These are phyloP conservation scores for Colletotrichum karsti DNA, from an alignment of 2,329 filamentous ascomycete species.

Conservation along the genomic window DNA sequence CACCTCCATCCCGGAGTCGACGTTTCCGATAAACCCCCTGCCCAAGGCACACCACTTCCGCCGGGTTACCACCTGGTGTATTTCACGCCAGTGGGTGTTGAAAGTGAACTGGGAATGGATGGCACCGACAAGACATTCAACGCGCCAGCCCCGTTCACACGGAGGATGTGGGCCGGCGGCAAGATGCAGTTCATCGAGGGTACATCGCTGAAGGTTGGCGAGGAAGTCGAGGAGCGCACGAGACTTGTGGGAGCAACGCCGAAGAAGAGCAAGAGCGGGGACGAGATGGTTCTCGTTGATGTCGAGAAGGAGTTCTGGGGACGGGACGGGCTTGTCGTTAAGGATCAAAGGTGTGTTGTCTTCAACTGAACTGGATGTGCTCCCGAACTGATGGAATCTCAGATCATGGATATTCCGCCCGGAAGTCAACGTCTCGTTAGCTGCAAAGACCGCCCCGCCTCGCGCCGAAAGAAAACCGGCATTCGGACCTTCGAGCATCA, in stretches of 20 bases:
- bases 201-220: constrained; percentile 56
- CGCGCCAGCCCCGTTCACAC: constrained; percentile 65
- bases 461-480: neutral
- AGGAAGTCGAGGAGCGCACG: constrained; percentile 65
- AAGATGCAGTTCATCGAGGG: constrained; percentile 57
- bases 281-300: constrained; percentile 71
- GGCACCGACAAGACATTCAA: constrained; percentile 70
- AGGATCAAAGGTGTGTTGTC: constrained; percentile 57
- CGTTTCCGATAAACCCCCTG: constrained; percentile 46
- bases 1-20: constrained; percentile 46
- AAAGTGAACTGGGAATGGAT: constrained; percentile 63
- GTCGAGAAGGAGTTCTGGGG: constrained; percentile 69
- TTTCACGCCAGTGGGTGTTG: constrained; percentile 66
- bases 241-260: constrained; percentile 59
- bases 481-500: neutral
- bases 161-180: constrained; percentile 75
- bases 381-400: neutral
- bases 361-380: neutral
- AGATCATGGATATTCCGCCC: constrained; percentile 56
- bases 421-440: constrained; percentile 34
- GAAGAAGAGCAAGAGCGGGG: constrained; percentile 62
- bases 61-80: constrained; percentile 71
- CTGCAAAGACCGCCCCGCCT: constrained; percentile 30
- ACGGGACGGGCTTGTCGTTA: constrained; percentile 57
- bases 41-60: constrained; percentile 58